Evolutionary conservation across 164 flowering plant species (phyloP).

Genomic region (Akebia trifoliata): DNA sequence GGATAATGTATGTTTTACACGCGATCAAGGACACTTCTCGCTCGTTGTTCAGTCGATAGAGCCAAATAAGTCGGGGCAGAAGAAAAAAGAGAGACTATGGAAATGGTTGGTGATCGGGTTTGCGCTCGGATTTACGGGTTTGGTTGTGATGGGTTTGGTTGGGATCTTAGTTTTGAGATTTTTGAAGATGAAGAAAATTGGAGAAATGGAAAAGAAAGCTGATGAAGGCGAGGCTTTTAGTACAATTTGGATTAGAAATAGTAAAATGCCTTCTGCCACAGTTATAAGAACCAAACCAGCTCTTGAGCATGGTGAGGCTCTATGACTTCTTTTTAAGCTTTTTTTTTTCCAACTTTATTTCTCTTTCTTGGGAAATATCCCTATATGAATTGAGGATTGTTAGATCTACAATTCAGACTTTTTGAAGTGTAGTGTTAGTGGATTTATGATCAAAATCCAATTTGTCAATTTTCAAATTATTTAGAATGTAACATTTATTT

Average conservation of each 20-base stretch:
- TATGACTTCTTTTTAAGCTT: constrained; percentile 18
- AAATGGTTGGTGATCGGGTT: constrained; percentile 38
- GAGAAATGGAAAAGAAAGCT: constrained; percentile 48
- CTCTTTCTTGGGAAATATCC: background rate
- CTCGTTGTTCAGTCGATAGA: constrained; percentile 26
- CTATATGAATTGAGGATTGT: background rate
- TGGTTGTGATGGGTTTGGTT: constrained; percentile 30
- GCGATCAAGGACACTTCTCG: constrained; percentile 39
- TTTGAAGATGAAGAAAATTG: constrained; percentile 31
- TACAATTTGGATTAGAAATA: constrained; percentile 43
- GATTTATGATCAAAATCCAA: too few relatives aligned
- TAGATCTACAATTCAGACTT: too few relatives aligned
- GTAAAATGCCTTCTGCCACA: constrained; percentile 63
- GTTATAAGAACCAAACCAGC: constrained; percentile 55
- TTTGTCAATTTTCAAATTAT: too few relatives aligned
- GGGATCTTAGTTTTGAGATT: constrained; percentile 16
- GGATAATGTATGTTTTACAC: constrained; percentile 27
- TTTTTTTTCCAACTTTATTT: background rate
- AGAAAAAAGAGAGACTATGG: constrained; percentile 24
- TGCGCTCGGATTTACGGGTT: constrained; percentile 32
- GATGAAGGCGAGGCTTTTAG: constrained; percentile 49
- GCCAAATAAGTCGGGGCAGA: background rate
- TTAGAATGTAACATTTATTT: too few relatives aligned
- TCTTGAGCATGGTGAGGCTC: constrained; percentile 43
- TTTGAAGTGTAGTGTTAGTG: too few relatives aligned